These are phyloP conservation scores for Xylaria sp. DNA, from an alignment of 2,329 filamentous ascomycete species.

Conservation along the genomic window DNA sequence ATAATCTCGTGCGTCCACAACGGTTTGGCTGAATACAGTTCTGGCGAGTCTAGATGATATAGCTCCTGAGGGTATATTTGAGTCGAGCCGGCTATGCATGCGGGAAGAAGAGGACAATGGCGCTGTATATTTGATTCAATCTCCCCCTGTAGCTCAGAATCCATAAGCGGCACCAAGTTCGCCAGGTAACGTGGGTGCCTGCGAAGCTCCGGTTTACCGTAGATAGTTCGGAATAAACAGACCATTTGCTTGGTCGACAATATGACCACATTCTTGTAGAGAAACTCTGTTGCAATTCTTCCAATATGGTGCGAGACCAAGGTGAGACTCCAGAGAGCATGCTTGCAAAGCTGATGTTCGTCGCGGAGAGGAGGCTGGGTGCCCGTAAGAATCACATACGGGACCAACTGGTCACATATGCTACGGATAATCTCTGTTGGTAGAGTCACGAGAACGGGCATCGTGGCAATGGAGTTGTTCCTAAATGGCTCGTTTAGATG, in stretches of 20 bases:
- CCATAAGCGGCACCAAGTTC: background rate
- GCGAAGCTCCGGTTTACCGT: background rate
- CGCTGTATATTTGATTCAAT: background rate
- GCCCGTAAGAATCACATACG: background rate
- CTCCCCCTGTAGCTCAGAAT: background rate
- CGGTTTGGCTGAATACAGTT: background rate
- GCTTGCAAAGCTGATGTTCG: background rate
- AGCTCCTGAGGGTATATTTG: background rate
- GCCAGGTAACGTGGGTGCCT: background rate
- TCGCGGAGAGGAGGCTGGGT: background rate
- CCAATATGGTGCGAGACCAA: background rate
- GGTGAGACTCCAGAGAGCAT: background rate
- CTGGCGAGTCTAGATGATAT: background rate
- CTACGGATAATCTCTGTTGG: background rate
- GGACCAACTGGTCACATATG: background rate
- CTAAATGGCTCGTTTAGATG: background rate
- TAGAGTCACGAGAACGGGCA: background rate
- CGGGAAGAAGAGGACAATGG: background rate
- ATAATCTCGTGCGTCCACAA: slow-evolving; percentile 11
- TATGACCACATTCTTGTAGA: background rate
- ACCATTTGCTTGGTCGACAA: background rate
- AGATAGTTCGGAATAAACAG: background rate
- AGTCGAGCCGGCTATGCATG: background rate
- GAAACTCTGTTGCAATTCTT: background rate
- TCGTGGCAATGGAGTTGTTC: background rate